A percentile compares a stretch with the other conserved stretches of the same genome.
phyloP scores from a whole-genome alignment of 495 filamentous ascomycete species.

The Penicillium macrosclerotiorum region DNA sequence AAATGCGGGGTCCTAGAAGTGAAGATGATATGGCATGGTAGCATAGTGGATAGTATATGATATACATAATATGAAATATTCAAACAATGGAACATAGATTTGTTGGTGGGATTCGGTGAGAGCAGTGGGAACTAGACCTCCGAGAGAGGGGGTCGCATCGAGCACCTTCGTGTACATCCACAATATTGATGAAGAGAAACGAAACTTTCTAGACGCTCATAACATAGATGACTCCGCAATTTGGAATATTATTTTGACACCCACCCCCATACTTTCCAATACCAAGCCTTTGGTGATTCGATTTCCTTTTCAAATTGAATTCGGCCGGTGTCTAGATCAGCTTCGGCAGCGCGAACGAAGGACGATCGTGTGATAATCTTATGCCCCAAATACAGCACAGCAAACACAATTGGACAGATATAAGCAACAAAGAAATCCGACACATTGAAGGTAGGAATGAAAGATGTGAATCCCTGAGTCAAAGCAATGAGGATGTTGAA shows the following conservation, averaged over 20 bases:
- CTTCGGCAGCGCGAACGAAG: slow-evolving; percentile 32
- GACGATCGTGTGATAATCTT: slow-evolving; percentile 40
- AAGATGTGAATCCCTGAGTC: slow-evolving; percentile 63
- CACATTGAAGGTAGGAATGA: slow-evolving; percentile 54
- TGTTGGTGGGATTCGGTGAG: too few relatives aligned
- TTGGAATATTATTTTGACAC: slow-evolving; percentile 14
- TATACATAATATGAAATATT: too few relatives aligned
- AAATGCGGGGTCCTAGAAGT: too few relatives aligned
- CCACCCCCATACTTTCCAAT: slow-evolving; percentile 25
- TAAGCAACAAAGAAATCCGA: slow-evolving; percentile 54
- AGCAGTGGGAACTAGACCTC: too few relatives aligned
- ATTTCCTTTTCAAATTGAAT: slow-evolving; percentile 30
- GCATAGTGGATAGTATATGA: too few relatives aligned
- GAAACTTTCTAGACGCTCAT: too few relatives aligned
- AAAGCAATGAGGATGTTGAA: slow-evolving; percentile 59
- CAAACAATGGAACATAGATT: too few relatives aligned
- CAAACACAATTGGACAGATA: slow-evolving; percentile 53
- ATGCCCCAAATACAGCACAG: slow-evolving; percentile 49
- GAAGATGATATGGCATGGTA: too few relatives aligned
- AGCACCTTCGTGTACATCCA: too few relatives aligned
- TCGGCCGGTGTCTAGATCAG: slow-evolving; percentile 42
- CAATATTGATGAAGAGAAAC: too few relatives aligned
- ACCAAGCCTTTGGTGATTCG: slow-evolving; percentile 27
- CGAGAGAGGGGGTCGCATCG: too few relatives aligned
- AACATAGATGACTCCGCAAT: background rate